Conservation (phyloP, 1,139 yeast species). For the Wickerhamiella infanticola region DNA sequence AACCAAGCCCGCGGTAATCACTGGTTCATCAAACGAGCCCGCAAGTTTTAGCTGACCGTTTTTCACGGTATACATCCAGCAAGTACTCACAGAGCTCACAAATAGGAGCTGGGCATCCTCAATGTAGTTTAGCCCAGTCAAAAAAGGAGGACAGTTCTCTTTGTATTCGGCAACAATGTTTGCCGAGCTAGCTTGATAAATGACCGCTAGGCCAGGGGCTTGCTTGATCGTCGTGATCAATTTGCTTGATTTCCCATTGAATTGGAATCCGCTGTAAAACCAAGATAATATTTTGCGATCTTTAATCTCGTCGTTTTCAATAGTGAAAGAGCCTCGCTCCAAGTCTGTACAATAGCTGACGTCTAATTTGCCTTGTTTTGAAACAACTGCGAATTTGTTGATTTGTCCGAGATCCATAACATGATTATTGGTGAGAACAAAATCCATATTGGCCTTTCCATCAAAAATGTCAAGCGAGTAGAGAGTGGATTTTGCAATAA, state of each 20-base stretch:
- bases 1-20: neutral
- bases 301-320: neutral
- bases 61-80: neutral
- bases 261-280: neutral
- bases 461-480: neutral
- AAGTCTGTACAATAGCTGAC: neutral
- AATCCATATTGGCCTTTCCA: neutral
- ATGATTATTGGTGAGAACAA: neutral
- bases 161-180: neutral
- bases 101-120: neutral
- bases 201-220: neutral
- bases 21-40: neutral
- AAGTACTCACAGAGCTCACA: neutral
- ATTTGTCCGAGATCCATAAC: neutral
- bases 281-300: neutral
- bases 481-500: neutral
- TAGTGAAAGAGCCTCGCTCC: neutral
- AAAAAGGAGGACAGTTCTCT: neutral
- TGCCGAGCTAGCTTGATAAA: neutral
- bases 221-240: neutral
- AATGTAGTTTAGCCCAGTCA: neutral
- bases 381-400: neutral
- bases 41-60: neutral
- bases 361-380: neutral
- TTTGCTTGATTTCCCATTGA: neutral